Conservation (phyloP, 2,329 filamentous ascomycete genomes). For the Hymenoscyphus salicellus region DNA sequence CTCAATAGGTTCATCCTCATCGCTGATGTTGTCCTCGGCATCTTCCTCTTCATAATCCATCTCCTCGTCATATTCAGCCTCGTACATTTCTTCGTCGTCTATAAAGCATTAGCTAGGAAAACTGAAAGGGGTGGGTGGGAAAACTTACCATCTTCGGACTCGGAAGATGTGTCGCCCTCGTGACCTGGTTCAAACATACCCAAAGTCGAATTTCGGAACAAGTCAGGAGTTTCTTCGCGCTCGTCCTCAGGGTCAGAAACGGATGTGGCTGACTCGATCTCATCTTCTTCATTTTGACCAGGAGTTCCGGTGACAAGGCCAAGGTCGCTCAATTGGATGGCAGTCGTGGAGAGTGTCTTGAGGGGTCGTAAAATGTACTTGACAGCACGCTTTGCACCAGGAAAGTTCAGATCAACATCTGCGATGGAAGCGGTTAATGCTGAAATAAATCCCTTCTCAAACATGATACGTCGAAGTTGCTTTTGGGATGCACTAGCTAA, state of each 20-base stretch:
- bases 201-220: slow-evolving; percentile 93
- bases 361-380: slow-evolving; percentile 94
- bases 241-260: slow-evolving; percentile 84
- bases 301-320: slow-evolving; percentile 63
- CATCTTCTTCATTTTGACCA: slow-evolving; percentile 75
- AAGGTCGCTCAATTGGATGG: slow-evolving; percentile 74
- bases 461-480: slow-evolving; percentile 92
- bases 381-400: slow-evolving; percentile 86
- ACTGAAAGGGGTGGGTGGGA: background rate
- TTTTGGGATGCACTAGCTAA: slow-evolving; percentile 60
- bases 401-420: slow-evolving; percentile 93
- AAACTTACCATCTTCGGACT: slow-evolving; percentile 55
- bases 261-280: slow-evolving; percentile 82
- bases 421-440: slow-evolving; percentile 88
- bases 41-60: slow-evolving; percentile 89
- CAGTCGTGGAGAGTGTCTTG: slow-evolving; percentile 81
- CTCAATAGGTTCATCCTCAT: slow-evolving; percentile 77
- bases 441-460: slow-evolving; percentile 92
- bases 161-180: slow-evolving; percentile 76
- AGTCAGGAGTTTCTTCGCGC: slow-evolving; percentile 90
- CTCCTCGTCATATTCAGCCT: slow-evolving; percentile 82
- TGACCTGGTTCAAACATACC: slow-evolving; percentile 87
- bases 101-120: slow-evolving; percentile 37
- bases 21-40: slow-evolving; percentile 83
- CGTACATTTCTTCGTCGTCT: slow-evolving; percentile 89